Evolutionary conservation across 225 moss, liverwort and hornwort genomes (phyloP), one percentile per base, ranked within the genome.

Genomic region (Pleurozium schreberi): DNA sequence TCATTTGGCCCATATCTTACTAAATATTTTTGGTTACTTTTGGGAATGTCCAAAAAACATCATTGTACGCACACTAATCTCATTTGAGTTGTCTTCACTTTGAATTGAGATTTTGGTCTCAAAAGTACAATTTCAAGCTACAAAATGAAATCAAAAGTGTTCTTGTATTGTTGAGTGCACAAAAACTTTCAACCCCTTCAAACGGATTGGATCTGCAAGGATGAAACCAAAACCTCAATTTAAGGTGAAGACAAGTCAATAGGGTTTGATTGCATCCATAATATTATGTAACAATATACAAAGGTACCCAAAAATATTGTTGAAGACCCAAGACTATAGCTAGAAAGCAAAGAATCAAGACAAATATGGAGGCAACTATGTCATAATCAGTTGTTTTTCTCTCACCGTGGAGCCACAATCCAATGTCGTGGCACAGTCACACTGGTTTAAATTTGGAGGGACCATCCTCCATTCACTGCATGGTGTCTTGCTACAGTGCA

Each of bases 11-110:
- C 26, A 2, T 75, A 8, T 55, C 10, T 57, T 2, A 77, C 14
- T 25, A 4, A 6, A 14, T 9, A 38, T 38, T 55, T 34, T 55
- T 6, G 2, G 6, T 57, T 77, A 57, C 17, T 26, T 38, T 17
- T 16, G 2, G 3, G 1, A n/a, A 26, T 57, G 26, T n/a, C 6
- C n/a, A n/a, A 15, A n/a, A 78, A 57, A 57, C n/a, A n/a, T n/a
- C 11, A n/a, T n/a, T 26, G 1, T 11, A n/a, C 11, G 15, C 26
- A 26, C 0, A 0, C 4, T 57, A n/a, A n/a, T 55, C n/a, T 57
- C 26, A 10, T 57, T 57, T 77, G 10, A n/a, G 1, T 58, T 18
- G 11, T 79, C 40, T 79, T 40, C 11, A n/a, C 18, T 79, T 18
- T 10, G 57, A 78, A n/a, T n/a, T 79, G n/a, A 79, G 11, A 25